Percentiles rank a stretch among this genome's conserved stretches.
Conservation (phyloP, 2,329 filamentous ascomycete species). For the Fusarium vanettenii region DNA sequence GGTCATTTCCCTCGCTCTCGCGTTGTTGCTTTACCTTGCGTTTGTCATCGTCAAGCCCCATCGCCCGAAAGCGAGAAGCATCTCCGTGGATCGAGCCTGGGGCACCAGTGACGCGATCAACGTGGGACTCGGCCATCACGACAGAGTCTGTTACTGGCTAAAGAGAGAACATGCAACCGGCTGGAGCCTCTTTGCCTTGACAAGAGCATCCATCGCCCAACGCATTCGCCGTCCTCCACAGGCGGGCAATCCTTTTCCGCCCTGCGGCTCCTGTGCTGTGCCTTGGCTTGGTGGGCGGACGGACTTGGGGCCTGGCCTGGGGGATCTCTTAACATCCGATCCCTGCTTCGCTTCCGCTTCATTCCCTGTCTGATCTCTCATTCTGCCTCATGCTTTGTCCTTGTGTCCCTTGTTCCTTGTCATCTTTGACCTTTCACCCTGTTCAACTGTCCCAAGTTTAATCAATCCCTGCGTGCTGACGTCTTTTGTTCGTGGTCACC, state of each 20-base stretch:
- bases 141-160: constrained; percentile 25
- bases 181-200: constrained; percentile 3
- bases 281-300: constrained; percentile 15
- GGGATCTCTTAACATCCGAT: constrained; percentile 15
- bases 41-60: constrained; percentile 22
- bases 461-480: constrained; percentile 44
- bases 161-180: constrained; percentile 21
- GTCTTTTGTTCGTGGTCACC: constrained; percentile 34
- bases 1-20: constrained; percentile 26
- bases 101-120: constrained; percentile 33
- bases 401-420: constrained; percentile 24
- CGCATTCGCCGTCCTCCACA: constrained; percentile 5
- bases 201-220: not conserved
- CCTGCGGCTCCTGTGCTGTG: constrained; percentile 11
- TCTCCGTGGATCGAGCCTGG: constrained; percentile 31
- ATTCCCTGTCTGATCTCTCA: constrained; percentile 28
- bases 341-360: constrained; percentile 19
- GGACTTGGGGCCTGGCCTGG: constrained; percentile 20
- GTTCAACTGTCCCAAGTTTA: constrained; percentile 24
- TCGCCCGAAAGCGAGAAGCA: constrained; percentile 33
- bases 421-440: constrained; percentile 22
- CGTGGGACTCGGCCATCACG: constrained; percentile 23
- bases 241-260: not conserved
- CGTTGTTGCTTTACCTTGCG: not conserved
- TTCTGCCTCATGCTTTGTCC: constrained; percentile 28